Base-by-base conservation (phyloP, 2,329 filamentous ascomycete genomes). In the Hypoxylon sp. region DNA sequence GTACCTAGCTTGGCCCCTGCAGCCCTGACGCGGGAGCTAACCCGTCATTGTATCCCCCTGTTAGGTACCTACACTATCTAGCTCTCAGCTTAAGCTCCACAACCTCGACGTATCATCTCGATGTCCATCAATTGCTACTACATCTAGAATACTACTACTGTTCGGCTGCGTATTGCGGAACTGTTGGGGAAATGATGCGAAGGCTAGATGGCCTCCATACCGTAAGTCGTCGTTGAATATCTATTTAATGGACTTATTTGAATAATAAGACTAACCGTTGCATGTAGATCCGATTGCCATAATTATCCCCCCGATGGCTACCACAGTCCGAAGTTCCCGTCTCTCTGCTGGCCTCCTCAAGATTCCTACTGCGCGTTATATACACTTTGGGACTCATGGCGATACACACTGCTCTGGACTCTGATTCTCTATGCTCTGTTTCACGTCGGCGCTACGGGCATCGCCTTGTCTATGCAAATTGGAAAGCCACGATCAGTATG, bases 321-420 rank as follows among this genome's bases (percentile, higher is more conserved):
- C 82, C 78, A 80, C 25, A 87, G 87, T 21, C 93, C 93, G 19
- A 78, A 83, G 3, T 98, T 97, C 77, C 94, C 94, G 1, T 93
- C 92, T 38, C 89, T 98, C 66, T 93, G 93, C 82, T 91, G 93
- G 87, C 89, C 91, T 34, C 83, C 90, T 11, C 79, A 82, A 70
- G 80, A 83, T 65, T 71, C 79, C 64, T 81, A 86, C 48, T 85
- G 86, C 65, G 86, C 88, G 38, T 89, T 97, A 72, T 95, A 93
- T 82, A 86, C 91, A 75, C 85, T 93, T 2, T 78, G 80, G 65
- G 93, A 97, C 76, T 92, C 97, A 60, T 95, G 93, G 90, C 90
- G 91, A 70, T 97, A 96, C 79, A 97, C 93, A 0, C 81, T 96
- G 14, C 87, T 90, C 76, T 98, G 94, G 94, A 97, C 93, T 0